Evolutionary conservation across 805 yeast species (phyloP).

Genomic region (Citeromyces matritensis): DNA sequence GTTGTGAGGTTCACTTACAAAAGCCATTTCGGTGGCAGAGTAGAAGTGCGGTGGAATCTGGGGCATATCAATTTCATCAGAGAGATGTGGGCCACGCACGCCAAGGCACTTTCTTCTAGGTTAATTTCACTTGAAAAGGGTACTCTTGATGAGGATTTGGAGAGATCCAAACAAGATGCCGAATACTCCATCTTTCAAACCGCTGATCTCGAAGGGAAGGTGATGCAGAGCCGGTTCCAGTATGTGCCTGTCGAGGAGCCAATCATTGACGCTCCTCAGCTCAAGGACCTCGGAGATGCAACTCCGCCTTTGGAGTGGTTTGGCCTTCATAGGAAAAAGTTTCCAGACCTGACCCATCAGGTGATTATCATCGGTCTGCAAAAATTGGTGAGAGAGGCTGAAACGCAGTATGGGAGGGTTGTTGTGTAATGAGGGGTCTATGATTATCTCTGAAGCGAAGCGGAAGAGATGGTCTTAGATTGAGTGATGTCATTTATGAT

Average conservation of each 20-base stretch:
- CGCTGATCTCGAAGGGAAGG: constrained; percentile 20
- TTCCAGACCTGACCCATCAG: constrained; percentile 83
- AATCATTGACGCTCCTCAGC: constrained; percentile 73
- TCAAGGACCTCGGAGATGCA: constrained; percentile 87
- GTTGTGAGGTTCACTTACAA: constrained; percentile 51
- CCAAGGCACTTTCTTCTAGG: constrained; percentile 54
- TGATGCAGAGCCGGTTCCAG: constrained; percentile 27
- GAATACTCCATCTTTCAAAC: constrained; percentile 15
- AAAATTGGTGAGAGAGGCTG: constrained; percentile 57
- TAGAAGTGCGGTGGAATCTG: constrained; percentile 86
- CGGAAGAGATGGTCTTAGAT: too few species aligned
- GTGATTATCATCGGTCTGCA: constrained; percentile 61
- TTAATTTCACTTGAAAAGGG: constrained; percentile 22
- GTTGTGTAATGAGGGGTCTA: constrained; percentile 17
- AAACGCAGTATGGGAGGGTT: constrained; percentile 30
- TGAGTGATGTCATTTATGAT: too few species aligned
- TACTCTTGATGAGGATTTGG: constrained; percentile 12
- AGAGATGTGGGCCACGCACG: constrained; percentile 86
- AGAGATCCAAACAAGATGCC: constrained; percentile 4
- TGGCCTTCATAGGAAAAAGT: constrained; percentile 75
- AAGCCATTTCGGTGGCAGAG: constrained; percentile 76
- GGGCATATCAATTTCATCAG: constrained; percentile 83
- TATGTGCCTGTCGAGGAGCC: constrained; percentile 65
- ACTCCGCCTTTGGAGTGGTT: constrained; percentile 99
- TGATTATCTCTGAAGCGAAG: background rate